Evolutionary conservation across 345 rosid species (phyloP), one percentile per base, ranked within the genome.

Genomic region (Lepidium africanum): DNA sequence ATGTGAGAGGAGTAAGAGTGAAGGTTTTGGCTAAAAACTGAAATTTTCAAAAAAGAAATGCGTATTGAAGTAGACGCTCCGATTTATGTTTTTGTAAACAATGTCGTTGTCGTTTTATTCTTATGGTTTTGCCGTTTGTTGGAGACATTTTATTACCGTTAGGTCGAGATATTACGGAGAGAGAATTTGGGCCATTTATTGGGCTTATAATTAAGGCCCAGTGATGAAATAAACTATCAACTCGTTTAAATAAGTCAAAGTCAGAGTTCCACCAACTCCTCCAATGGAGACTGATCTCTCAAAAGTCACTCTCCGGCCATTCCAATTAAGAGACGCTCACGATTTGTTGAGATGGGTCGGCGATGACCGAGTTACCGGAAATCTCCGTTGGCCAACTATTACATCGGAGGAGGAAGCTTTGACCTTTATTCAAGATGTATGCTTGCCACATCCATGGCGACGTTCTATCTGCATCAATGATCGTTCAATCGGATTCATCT

Each of bases 401-500:
- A 72, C 75, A 11, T 55, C 83, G 5, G 80, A 53, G 55, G 80
- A 85, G 19, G 81, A 81, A 58, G 84, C 78, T 2, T 52, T 73
- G 19, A 7, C 72, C 69, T 74, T 61, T 72, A 81, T 81, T 48
- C 63, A 56, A 59, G 79, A 78, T 9, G 71, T 68, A 8, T 80
- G 84, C 55, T 73, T 81, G 2, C 79, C 84, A 2, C 89, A 78
- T 68, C 83, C 81, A 0, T 77, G 85, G 80, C 78, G 84, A 2
- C 70, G 83, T 1, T 83, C 87, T 3, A 78, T 80, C 39, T 87
- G 92, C 71, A 8, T 79, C 14, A 62, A 72, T 3, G 75, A 67
- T 74, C 82, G 67, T 36, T 86, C 79, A 10, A 63, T 79, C 17
- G 85, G 87, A 10, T 72, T 77, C 21, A 36, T 83, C 12, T 75